Base-by-base conservation (phyloP, 2,329 filamentous ascomycete genomes). In the Fusarium phyllophilum region DNA sequence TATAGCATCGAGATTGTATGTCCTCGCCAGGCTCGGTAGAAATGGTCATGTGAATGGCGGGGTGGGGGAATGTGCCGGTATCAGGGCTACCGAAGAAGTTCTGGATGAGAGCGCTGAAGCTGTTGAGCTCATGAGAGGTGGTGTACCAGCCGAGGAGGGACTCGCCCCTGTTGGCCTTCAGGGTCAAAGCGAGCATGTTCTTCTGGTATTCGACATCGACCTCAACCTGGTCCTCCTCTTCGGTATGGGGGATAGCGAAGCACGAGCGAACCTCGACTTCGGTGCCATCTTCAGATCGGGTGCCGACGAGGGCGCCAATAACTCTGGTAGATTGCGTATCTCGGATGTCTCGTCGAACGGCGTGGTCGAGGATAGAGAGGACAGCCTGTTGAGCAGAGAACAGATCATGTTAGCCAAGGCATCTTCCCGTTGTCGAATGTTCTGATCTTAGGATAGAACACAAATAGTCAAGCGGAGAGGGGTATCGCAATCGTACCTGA, bases 121-220 rank as follows among this genome's bases (percentile, higher is more conserved):
- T 97, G 90, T 99, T 98, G 81, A 99, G 90, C 85, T 98, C 96
- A 83, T 94, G 92, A 81, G 93, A 95, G 56, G 96, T 99, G 74
- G 96, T 97, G 86, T 99, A 99, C 96, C 96, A 99, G 81, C 96
- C 96, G 72, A 99, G 93, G 67, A 99, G 90, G 62, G 95, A 91
- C 85, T 99, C 96, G 84, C 95, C 94, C 57, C 96, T 96, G 84
- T 95, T 93, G 66, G 95, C 96, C 86, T 96, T 96, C 78, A 98
- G 91, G 83, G 97, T 96, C 78, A 99, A 88, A 68, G 94, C 93
- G 66, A 98, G 92, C 96, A 99, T 99, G 84, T 96, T 95, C 90
- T 98, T 98, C 87, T 99, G 96, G 86, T 98, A 99, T 85, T 99
- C 96, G 89, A 99, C 97, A 83, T 99, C 96, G 75, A 99, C 96